These are phyloP conservation scores for Pyrenophora graminea DNA, from an alignment of 2,329 filamentous ascomycete species.

Conservation along the genomic window DNA sequence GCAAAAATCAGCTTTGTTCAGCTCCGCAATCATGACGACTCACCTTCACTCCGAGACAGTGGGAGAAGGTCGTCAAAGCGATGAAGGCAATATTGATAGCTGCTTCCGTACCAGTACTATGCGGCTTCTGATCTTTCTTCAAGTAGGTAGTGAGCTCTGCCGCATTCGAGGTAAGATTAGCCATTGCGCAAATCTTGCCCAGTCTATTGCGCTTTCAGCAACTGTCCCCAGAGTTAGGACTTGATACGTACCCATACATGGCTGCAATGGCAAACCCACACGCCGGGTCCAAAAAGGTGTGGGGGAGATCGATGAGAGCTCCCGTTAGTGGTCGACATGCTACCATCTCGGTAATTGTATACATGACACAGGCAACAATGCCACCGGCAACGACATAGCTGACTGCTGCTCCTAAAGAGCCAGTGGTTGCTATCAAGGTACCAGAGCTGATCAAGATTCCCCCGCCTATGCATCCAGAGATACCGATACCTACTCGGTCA, in stretches of 20 bases:
- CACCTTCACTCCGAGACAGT: conserved; percentile 32
- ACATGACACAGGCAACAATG: conserved; percentile 26
- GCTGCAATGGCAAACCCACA: conserved; percentile 27
- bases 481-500: conserved; percentile 23
- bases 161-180: conserved; percentile 27
- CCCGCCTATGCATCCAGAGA: conserved; percentile 27
- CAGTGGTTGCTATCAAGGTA: conserved; percentile 22
- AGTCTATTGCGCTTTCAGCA: conserved; percentile 12
- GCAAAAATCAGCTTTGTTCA: background rate
- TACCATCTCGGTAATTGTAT: conserved; percentile 32
- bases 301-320: conserved; percentile 27
- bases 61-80: conserved; percentile 27
- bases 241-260: conserved; percentile 18
- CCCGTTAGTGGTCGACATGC: conserved; percentile 28
- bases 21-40: background rate
- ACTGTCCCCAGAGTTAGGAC: background rate
- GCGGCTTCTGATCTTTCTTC: conserved; percentile 15
- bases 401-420: conserved; percentile 26
- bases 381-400: conserved; percentile 28
- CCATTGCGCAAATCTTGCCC: conserved; percentile 30
- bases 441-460: conserved; percentile 27
- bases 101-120: conserved; percentile 17
- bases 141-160: conserved; percentile 26
- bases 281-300: conserved; percentile 29
- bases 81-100: conserved; percentile 29